Base-by-base conservation (phyloP, 2,329 filamentous ascomycete species). In the Fusarium sp. region DNA sequence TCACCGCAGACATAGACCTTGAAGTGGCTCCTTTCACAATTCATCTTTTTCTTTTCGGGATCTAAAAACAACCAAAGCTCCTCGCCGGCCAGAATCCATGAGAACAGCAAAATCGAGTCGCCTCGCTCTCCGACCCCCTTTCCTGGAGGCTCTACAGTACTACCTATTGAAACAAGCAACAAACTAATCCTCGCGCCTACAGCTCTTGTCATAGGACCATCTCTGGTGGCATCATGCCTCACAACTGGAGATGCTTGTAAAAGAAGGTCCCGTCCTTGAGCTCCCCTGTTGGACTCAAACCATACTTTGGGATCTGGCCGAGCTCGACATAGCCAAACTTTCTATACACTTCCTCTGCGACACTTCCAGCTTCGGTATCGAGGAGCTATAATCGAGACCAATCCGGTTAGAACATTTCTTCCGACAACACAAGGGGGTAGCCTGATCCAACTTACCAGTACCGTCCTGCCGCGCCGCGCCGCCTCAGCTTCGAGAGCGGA, bases 311-410 rank as follows among this genome's bases (percentile, higher is more conserved):
- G 35, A 92, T 85, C 60, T 84, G 86, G 30, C 90, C 90, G 17
- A 88, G 80, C 78, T 88, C 85, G 10, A 81, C 81, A 76, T 90
- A 93, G 6, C 89, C 90, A n/a, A 92, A 81, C 65, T 84, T 86
- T 33, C 82, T 85, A 80, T 88, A 92, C 8, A 90, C 82, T 10
- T 80, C 69, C 78, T 90, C 89, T 4, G 88, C 90, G 10, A 83
- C 80, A 73, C 85, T 88, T 4, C 85, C 87, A 5, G 85, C 84
- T 70, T 87, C 87, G 2, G 88, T 87, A 68, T 90, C 88, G 5
- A 90, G 82, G 72, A 87, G 79, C 88, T 90, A 65, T 22, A 22
- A 6, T 12, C 14, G 40, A 52, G 65, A 45, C 10, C 50, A 37
- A 68, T 37, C 38, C 32, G 27, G 33, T 30, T 15, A 37, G 59